Evolutionary conservation across 2,329 filamentous ascomycete genomes (phyloP).

Genomic region (Tolypocladium pustulatum): DNA sequence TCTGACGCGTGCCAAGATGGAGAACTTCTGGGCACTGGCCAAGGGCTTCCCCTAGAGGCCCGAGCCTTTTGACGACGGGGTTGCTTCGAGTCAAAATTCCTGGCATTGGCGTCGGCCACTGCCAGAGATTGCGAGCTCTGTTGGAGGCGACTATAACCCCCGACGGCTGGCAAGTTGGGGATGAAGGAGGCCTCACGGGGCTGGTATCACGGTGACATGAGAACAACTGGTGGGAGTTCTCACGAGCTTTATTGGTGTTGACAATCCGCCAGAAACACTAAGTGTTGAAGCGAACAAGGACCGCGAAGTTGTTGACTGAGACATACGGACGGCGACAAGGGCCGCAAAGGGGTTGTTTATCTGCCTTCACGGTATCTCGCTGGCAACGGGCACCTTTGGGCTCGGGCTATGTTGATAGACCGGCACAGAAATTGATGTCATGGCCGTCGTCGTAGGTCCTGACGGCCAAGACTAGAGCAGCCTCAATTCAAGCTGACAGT

Average conservation of each 20-base stretch:
- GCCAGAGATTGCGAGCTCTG: not conserved
- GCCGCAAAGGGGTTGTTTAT: not conserved
- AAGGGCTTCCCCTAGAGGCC: constrained; percentile 40
- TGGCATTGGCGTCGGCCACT: not conserved
- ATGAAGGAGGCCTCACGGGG: not conserved
- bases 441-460: not conserved
- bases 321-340: not conserved
- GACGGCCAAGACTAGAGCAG: not conserved
- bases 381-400: not conserved
- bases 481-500: not conserved
- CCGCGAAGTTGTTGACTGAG: not conserved
- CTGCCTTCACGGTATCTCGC: not conserved
- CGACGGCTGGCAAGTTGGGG: not conserved
- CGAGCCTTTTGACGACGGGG: not conserved
- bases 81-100: not conserved
- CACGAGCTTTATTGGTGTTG: not conserved
- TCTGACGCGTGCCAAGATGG: constrained; percentile 73
- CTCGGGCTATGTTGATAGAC: not conserved
- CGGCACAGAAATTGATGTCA: not conserved
- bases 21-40: constrained; percentile 88
- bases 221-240: not conserved
- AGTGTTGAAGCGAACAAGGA: not conserved
- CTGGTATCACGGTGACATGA: not conserved
- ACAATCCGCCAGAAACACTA: not conserved
- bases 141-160: not conserved